phyloP scores from a whole-genome alignment of 495 filamentous ascomycete genomes.

The Apiosordaria backusii region DNA sequence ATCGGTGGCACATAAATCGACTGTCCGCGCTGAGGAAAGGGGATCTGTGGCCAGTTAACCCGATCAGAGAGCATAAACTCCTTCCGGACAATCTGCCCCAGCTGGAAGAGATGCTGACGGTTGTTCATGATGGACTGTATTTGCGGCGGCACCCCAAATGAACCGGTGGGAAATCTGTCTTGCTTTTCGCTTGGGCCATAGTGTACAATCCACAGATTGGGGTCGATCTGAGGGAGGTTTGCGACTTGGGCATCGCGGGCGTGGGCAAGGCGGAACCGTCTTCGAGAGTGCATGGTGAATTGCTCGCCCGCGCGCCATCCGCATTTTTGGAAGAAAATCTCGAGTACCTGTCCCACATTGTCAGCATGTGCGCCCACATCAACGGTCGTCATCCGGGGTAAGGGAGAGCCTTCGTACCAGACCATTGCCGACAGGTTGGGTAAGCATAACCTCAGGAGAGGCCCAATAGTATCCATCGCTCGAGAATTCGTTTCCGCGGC shows the following conservation, averaged over 20 bases:
- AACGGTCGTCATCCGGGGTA: not conserved
- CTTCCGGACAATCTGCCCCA: slow-evolving; percentile 80
- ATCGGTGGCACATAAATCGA: slow-evolving; percentile 38
- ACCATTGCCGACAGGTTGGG: slow-evolving; percentile 64
- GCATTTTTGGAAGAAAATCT: slow-evolving; percentile 75
- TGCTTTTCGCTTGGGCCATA: slow-evolving; percentile 70
- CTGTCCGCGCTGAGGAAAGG: slow-evolving; percentile 56
- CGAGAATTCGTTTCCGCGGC: slow-evolving; percentile 65
- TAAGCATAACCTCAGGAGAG: slow-evolving; percentile 67
- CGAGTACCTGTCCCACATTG: slow-evolving; percentile 52
- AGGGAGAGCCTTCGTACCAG: slow-evolving; percentile 55
- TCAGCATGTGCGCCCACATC: slow-evolving; percentile 15
- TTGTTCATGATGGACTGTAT: slow-evolving; percentile 59
- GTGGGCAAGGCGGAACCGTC: slow-evolving; percentile 76
- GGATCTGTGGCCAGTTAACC: slow-evolving; percentile 81
- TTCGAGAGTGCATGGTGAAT: slow-evolving; percentile 67
- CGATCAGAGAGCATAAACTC: slow-evolving; percentile 92
- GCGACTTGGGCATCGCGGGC: slow-evolving; percentile 43
- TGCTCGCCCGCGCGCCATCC: slow-evolving; percentile 71
- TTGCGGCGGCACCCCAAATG: slow-evolving; percentile 56
- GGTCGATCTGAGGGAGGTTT: slow-evolving; percentile 63
- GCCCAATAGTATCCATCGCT: slow-evolving; percentile 93
- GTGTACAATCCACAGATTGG: slow-evolving; percentile 90
- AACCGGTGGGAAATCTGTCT: slow-evolving; percentile 63
- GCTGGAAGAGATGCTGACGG: slow-evolving; percentile 65